Conservation (phyloP, 306 rosid species). For the Pyrus pyrifolia region DNA sequence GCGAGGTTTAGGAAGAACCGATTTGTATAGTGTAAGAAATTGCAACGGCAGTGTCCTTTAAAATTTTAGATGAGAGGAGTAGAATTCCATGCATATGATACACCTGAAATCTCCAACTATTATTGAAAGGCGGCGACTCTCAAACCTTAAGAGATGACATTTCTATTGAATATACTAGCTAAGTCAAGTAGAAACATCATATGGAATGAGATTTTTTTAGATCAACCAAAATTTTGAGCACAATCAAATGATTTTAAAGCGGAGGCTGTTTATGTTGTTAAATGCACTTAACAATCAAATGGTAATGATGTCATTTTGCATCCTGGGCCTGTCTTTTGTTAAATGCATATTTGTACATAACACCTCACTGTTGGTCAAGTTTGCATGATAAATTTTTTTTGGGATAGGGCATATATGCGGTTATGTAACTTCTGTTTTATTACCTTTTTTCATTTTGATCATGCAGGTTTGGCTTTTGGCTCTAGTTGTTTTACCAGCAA, state of each 20-base stretch:
- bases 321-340: not conserved
- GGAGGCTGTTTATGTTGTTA: not conserved
- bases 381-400: not conserved
- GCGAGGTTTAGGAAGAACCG: not conserved
- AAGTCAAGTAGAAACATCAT: not conserved
- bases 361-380: not conserved
- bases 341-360: not conserved
- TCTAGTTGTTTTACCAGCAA: conserved; percentile 84
- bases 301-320: not conserved
- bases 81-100: not conserved
- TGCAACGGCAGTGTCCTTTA: not conserved
- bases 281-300: not conserved
- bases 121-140: not conserved
- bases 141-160: not conserved
- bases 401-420: not conserved
- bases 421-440: not conserved
- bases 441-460: not conserved
- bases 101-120: not conserved
- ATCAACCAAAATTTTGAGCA: not conserved
- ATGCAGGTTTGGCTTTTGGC: conserved; percentile 93
- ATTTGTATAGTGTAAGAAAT: not conserved
- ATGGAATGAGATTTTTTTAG: not conserved
- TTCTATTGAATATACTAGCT: not conserved
- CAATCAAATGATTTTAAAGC: not conserved
- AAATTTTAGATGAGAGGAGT: not conserved